Evolutionary conservation across 805 yeast genomes (phyloP).

Genomic region (Candida coquimbonensis): DNA sequence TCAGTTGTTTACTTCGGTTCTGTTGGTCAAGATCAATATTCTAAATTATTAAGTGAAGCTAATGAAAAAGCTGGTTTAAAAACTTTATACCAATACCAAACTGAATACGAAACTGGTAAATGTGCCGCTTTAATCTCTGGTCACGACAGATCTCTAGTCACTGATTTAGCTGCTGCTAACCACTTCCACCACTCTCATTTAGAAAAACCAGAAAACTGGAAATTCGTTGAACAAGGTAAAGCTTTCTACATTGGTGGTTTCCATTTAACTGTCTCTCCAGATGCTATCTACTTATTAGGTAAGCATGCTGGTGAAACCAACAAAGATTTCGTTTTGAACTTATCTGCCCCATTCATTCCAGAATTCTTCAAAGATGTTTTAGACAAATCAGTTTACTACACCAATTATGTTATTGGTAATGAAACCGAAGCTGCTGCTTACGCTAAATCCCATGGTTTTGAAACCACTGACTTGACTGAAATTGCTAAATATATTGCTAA

Average conservation of each 20-base stretch:
- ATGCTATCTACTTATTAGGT: constrained; percentile 83
- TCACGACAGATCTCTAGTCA: constrained; percentile 83
- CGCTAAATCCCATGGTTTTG: constrained; percentile 76
- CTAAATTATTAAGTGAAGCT: constrained; percentile 74
- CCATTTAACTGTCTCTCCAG: constrained; percentile 97
- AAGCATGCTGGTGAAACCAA: constrained; percentile 82
- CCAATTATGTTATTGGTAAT: constrained; percentile 89
- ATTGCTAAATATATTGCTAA: constrained; percentile 80
- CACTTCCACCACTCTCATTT: constrained; percentile 88
- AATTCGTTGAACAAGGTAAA: constrained; percentile 69
- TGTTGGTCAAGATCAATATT: constrained; percentile 88
- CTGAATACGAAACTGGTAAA: constrained; percentile 81
- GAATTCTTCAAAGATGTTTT: constrained; percentile 91
- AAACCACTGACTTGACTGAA: constrained; percentile 50
- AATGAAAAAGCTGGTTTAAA: constrained; percentile 83
- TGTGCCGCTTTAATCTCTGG: constrained; percentile 95
- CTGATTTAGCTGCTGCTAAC: constrained; percentile 97
- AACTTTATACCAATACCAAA: constrained; percentile 78
- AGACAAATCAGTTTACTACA: constrained; percentile 73
- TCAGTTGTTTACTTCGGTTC: constrained; percentile 93
- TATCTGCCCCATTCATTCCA: constrained; percentile 95
- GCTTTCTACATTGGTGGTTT: constrained; percentile 95
- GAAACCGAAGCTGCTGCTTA: constrained; percentile 96
- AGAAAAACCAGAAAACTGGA: constrained; percentile 86
- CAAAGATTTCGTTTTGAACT: constrained; percentile 75